phyloP scores from a whole-genome alignment of 257 asterid species.

The Solanum sparsipilum region DNA sequence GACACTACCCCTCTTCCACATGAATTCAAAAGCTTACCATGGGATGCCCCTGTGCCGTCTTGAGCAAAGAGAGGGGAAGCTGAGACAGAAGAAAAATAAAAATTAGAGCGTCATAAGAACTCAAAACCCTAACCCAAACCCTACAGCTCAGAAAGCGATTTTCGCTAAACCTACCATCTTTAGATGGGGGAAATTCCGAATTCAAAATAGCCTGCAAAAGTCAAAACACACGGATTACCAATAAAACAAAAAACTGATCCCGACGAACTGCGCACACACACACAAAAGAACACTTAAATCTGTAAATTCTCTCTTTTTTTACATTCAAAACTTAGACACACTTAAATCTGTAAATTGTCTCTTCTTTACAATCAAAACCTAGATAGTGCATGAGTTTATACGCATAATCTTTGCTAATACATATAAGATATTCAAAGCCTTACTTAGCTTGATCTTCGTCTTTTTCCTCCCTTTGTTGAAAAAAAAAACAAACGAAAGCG shows the following conservation, averaged over 20 bases:
- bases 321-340: no score
- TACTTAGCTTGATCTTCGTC: neutral
- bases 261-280: neutral
- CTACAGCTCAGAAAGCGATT: neutral
- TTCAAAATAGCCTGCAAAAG: neutral
- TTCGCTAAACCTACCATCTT: neutral
- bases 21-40: slow-evolving; percentile 40
- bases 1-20: neutral
- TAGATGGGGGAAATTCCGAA: neutral
- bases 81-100: slow-evolving; percentile 14
- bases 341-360: neutral
- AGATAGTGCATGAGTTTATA: neutral
- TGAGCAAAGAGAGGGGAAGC: slow-evolving; percentile 94
- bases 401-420: neutral
- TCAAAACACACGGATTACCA: neutral
- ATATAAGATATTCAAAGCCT: neutral
- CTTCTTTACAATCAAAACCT: neutral
- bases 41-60: slow-evolving; percentile 96
- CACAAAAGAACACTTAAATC: neutral
- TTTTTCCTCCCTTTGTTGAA: neutral
- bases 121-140: neutral
- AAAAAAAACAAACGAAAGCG: neutral
- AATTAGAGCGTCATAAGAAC: neutral
- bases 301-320: neutral
- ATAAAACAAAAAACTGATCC: neutral